These are phyloP conservation scores for sunflower (Helianthus annuus) DNA, from an alignment of 129 eudicot genomes.

Conservation along the genomic window HanXRQr2.0-SUNRISE NC_035448.2:74179705-74180204, in stretches of 20 bases:
- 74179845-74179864: constrained; percentile 87
- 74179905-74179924: constrained; percentile 56
- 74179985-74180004: constrained; percentile 26
- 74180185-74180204: constrained; percentile 4
- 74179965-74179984: neutral
- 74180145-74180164: neutral
- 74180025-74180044: constrained; percentile 26
- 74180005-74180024: constrained; percentile 26
- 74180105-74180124: constrained; percentile 35
- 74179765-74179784: constrained; percentile 98
- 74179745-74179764: constrained; percentile 47
- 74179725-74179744: constrained; percentile 32
- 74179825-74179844: constrained; percentile 76
- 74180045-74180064: constrained; percentile 33
- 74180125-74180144: no score
- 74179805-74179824: constrained; percentile 68
- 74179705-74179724: constrained; percentile 81
- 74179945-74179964: constrained; percentile 23
- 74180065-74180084: constrained; percentile 40
- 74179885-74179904: constrained; percentile 81
- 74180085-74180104: constrained; percentile 96
- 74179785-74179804: constrained; percentile 84
- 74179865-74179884: constrained; percentile 90
- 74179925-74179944: constrained; percentile 35
- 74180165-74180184: neutral